Conservation (phyloP, 768 basidiomycete species). For the Holtermannia corniformis region DNA sequence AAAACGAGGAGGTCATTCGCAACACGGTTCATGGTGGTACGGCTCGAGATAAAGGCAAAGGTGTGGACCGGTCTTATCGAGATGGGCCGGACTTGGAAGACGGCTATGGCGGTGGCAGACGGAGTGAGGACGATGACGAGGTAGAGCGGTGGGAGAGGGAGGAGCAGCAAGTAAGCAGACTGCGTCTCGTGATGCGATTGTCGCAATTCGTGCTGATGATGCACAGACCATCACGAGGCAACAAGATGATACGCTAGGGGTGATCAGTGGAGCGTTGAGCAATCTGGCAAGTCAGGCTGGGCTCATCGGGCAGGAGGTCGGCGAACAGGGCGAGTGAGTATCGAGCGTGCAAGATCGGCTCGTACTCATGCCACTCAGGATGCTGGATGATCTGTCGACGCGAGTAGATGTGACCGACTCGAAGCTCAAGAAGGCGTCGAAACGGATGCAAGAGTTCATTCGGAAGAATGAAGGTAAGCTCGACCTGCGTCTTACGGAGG, state of each 20-base stretch:
- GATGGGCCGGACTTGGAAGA: constrained; percentile 22
- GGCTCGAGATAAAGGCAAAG: constrained; percentile 12
- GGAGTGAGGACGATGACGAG: constrained; percentile 48
- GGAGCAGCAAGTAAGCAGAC: constrained; percentile 67
- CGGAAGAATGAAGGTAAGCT: constrained; percentile 65
- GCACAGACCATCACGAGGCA: constrained; percentile 71
- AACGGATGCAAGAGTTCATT: constrained; percentile 65
- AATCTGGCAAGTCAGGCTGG: constrained; percentile 85
- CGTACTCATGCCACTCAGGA: constrained; percentile 45
- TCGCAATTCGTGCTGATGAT: not conserved
- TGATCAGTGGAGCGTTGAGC: constrained; percentile 74
- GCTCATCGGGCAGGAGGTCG: constrained; percentile 86
- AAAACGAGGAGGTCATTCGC: not conserved
- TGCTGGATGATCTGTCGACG: constrained; percentile 68
- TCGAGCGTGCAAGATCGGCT: not conserved
- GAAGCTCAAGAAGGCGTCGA: constrained; percentile 58
- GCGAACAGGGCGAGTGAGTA: constrained; percentile 77
- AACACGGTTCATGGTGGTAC: constrained; percentile 4
- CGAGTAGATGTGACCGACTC: constrained; percentile 61
- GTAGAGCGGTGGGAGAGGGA: constrained; percentile 64
- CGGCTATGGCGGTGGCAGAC: not conserved
- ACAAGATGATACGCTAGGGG: constrained; percentile 81
- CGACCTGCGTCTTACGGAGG: not conserved
- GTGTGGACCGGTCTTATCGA: constrained; percentile 10
- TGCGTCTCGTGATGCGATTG: not conserved